A percentile compares a stretch with the other conserved stretches of the same genome.
Evolutionary conservation across 345 rosid species (phyloP).

Genomic region (Eucalyptus tenuipes): DNA sequence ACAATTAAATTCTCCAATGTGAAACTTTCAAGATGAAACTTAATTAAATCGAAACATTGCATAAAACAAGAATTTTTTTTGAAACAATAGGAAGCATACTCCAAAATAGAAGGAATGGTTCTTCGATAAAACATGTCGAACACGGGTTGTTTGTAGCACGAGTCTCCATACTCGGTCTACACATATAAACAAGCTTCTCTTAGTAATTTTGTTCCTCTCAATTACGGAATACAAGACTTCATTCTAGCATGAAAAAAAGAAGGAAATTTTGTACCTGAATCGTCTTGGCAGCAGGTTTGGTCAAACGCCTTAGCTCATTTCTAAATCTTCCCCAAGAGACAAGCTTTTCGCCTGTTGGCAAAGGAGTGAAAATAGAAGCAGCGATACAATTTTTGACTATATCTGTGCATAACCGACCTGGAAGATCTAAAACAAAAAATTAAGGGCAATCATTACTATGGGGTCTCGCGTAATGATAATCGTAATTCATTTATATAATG

Average conservation of each 20-base stretch:
- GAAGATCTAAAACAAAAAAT: fast-evolving
- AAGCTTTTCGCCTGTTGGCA: not conserved
- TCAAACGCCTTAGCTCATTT: slow-evolving; percentile 7
- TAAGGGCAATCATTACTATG: not conserved
- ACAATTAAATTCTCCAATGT: too few species aligned
- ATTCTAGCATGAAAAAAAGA: not conserved
- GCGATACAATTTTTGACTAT: not conserved
- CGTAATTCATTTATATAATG: not conserved
- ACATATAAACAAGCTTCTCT: too few species aligned
- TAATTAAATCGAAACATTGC: too few species aligned
- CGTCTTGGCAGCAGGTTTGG: slow-evolving; percentile 2
- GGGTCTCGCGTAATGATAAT: not conserved
- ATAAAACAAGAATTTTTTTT: too few species aligned
- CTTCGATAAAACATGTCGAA: slow-evolving; percentile 6
- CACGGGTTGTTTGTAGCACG: not conserved
- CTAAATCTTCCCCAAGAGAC: slow-evolving; percentile 7
- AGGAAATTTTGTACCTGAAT: not conserved
- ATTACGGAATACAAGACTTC: not conserved
- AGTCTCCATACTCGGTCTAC: not conserved
- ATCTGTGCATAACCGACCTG: not conserved
- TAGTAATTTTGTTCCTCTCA: not conserved
- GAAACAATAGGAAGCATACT: not conserved
- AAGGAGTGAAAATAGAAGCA: not conserved
- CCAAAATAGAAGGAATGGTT: not conserved
- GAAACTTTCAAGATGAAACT: too few species aligned